Base-by-base conservation (phyloP, 2,329 filamentous ascomycete species). In the Penicillium frequentans region DNA sequence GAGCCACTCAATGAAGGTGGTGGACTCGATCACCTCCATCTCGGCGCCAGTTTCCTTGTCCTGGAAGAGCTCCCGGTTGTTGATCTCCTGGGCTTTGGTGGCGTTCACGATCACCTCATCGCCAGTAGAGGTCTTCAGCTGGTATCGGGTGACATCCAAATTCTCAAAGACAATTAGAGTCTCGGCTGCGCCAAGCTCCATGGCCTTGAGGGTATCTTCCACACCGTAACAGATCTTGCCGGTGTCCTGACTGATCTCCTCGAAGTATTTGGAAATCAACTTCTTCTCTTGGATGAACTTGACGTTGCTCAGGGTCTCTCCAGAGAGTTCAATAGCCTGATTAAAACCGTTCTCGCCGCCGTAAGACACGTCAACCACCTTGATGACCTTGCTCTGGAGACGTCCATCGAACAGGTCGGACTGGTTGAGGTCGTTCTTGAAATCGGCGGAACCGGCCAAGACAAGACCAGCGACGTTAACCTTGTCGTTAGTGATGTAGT, bases 251-350 rank as follows among this genome's bases (percentile, higher is more conserved):
- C 91, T 96, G 72, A 99, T 98, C 79, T 99, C 93, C 75, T 99
- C 93, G 70, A 99, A 99, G 83, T 99, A 99, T 75, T 90, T 92
- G 75, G 93, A 93, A 72, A 99, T 99, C 62, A 99, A 87, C 82
- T 97, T 99, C 89, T 99, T 99, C 85, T 99, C 95, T 79, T 99
- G 95, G 75, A 99, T 97, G 77, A 99, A 99, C 81, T 99, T 99
- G 85, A 99, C 95, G 74, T 98, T 99, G 78, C 93, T 90, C 48
- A 99, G 85, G 8, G 95, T 99, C 82, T 99, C 96, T 8, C 92
- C 86, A 26, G 95, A 89, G 70, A 99, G 79, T 74, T 99, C 95
- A 64, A 99, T 99, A 59, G 95, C 95, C 81, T 99, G 96, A 82
- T 99, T 99, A 85, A 99, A 99, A 47, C 95, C 95, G 82, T 98